phyloP scores from a whole-genome alignment of 2,329 filamentous ascomycete genomes.

The Pyrenophora graminea region DNA sequence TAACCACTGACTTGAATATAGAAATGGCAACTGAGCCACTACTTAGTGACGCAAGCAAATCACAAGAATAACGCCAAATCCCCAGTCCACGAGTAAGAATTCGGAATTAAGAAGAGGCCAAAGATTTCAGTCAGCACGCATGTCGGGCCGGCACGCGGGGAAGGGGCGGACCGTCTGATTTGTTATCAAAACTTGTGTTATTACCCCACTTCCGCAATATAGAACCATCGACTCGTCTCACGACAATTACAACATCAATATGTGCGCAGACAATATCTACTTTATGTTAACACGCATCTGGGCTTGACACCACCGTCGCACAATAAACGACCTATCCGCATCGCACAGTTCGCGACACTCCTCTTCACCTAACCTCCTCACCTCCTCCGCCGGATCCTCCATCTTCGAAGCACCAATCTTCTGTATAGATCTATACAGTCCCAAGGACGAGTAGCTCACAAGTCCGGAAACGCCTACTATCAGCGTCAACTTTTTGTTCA shows the following conservation, averaged over 20 bases:
- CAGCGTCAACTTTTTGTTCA: no score
- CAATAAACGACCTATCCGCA: slow-evolving; percentile 23
- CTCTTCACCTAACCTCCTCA: slow-evolving; percentile 19
- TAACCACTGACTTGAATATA: slow-evolving; percentile 7
- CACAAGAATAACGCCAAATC: not conserved
- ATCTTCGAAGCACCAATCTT: slow-evolving; percentile 18
- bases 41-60: slow-evolving; percentile 9
- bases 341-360: slow-evolving; percentile 25
- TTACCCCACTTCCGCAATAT: not conserved
- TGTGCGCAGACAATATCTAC: not conserved
- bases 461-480: slow-evolving; percentile 58
- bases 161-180: not conserved
- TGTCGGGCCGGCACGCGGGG: not conserved
- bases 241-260: not conserved
- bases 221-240: no score
- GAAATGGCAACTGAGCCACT: slow-evolving; percentile 24
- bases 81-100: not conserved
- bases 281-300: slow-evolving; percentile 23
- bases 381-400: slow-evolving; percentile 15
- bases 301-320: slow-evolving; percentile 29
- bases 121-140: no score
- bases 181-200: not conserved
- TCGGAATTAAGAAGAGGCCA: not conserved
- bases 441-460: slow-evolving; percentile 65
- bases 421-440: slow-evolving; percentile 61